A percentile compares a stretch with the other conserved stretches of the same genome.
Conservation (phyloP, 2,329 filamentous ascomycete genomes). For the Fusarium algeriense region DNA sequence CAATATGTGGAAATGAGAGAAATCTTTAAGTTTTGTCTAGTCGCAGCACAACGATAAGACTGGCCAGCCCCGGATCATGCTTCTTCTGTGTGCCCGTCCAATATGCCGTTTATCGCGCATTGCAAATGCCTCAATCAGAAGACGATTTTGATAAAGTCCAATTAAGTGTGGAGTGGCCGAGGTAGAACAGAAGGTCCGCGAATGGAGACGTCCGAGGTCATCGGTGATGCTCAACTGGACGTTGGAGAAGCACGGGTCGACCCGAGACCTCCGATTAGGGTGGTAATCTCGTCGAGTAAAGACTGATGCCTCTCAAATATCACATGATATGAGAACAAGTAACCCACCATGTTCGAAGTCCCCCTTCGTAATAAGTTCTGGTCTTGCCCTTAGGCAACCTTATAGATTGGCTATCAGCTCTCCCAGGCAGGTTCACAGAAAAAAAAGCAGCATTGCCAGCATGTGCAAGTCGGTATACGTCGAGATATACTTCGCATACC, state of each 20-base stretch:
- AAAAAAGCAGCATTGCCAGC: slow-evolving; percentile 16
- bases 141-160: slow-evolving; percentile 4
- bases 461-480: slow-evolving; percentile 33
- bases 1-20: background rate
- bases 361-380: background rate
- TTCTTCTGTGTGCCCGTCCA: background rate
- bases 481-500: slow-evolving; percentile 31
- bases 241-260: slow-evolving; percentile 14
- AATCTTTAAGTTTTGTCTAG: background rate
- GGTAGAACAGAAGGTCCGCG: slow-evolving; percentile 3
- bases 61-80: background rate
- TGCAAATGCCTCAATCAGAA: background rate
- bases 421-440: background rate
- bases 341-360: slow-evolving; percentile 9
- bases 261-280: slow-evolving; percentile 17
- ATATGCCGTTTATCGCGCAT: background rate
- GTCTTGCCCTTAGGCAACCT: background rate
- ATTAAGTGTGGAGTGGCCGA: background rate
- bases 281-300: slow-evolving; percentile 6
- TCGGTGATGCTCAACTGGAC: slow-evolving; percentile 13
- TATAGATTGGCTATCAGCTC: background rate
- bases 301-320: slow-evolving; percentile 20
- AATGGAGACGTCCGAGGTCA: slow-evolving; percentile 12
- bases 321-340: slow-evolving; percentile 22
- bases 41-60: background rate